Conservation (phyloP, 352 stramenopile genomes). For the Thraustochytrium striatum region DNA sequence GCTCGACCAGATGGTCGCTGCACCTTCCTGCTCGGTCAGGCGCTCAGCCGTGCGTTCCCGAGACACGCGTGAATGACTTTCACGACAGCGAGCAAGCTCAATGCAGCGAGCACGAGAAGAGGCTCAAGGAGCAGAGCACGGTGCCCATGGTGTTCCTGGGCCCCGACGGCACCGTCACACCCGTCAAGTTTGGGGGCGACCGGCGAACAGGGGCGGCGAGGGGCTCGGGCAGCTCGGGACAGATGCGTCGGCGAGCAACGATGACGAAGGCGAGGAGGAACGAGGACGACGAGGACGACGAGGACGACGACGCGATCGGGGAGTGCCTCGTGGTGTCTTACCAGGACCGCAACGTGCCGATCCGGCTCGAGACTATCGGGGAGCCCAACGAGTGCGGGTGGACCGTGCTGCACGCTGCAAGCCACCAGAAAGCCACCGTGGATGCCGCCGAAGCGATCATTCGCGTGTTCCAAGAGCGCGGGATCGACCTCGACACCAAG, state of each 20-base stretch:
- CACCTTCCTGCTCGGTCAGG: slow-evolving; percentile 50
- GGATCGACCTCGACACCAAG: slow-evolving; percentile 17
- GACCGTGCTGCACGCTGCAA: slow-evolving; percentile 56
- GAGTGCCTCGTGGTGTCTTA: slow-evolving; percentile 46
- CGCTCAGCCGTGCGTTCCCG: slow-evolving; percentile 41
- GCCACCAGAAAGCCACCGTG: slow-evolving; percentile 50
- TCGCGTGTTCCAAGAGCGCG: slow-evolving; percentile 23
- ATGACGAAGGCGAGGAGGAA: slow-evolving; percentile 22
- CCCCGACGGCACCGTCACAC: slow-evolving; percentile 36
- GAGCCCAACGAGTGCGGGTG: slow-evolving; percentile 52
- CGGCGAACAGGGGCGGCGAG: slow-evolving; percentile 1
- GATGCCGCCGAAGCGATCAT: slow-evolving; percentile 48
- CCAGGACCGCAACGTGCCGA: slow-evolving; percentile 23
- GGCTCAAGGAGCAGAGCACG: neutral
- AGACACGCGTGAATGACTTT: slow-evolving; percentile 49
- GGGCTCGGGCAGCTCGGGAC: neutral
- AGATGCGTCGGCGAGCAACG: neutral
- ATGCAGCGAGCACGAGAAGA: neutral
- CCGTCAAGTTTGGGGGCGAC: slow-evolving; percentile 11
- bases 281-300: neutral
- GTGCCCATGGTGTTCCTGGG: slow-evolving; percentile 35
- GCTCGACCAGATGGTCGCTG: slow-evolving; percentile 51
- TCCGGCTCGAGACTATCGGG: slow-evolving; percentile 6
- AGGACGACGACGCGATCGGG: slow-evolving; percentile 16
- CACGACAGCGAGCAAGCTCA: slow-evolving; percentile 19